Evolutionary conservation across 2,329 filamentous ascomycete species (phyloP), one percentile per base, ranked within the genome.

Genomic region (Hypoxylon sp.): DNA sequence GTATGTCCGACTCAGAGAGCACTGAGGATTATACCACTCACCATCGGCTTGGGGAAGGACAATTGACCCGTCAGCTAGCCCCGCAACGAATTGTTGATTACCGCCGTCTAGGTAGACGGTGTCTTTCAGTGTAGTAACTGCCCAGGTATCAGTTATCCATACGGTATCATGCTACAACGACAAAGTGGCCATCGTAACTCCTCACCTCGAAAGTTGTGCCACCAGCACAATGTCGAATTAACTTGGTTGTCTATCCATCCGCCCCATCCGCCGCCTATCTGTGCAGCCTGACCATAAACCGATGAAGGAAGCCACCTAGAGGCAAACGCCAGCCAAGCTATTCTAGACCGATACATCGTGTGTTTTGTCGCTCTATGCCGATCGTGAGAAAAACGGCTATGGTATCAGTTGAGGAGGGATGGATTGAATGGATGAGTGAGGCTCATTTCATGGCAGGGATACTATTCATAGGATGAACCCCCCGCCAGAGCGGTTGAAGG

Each of bases 51-150:
- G 63, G 0, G 77, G 69, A 1, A 52, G 0, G 0, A 74, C 78
- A 47, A 73, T 72, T 5, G 74, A 67, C 2, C 85, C 87, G 72
- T 87, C 81, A 2, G 80, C 76, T 55, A 87, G 72, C 10, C 84
- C 84, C 2, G 83, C 82, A 35, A 79, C 69, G 88, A 89, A 91
- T 66, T 69, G 82, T 10, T 90, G 76, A 46, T 76, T 69, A 3
- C 90, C 90, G 39, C 90, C 90, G 75, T 92, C 90, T 22, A 92
- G 77, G 74, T 91, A 92, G 14, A 91, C 79, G 1, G 85, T 89
- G 72, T 92, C 88, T 46, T 85, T 84, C 37, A 92, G 78, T 2
- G 89, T 78, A 39, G 85, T 84, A 68, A 84, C 89, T 90, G 72
- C 26, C 3, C 1, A 44, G 10, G 47, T 42, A 11, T 46, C 39